phyloP scores from a whole-genome alignment of 345 rosid genomes.

The Acer campestre region DNA sequence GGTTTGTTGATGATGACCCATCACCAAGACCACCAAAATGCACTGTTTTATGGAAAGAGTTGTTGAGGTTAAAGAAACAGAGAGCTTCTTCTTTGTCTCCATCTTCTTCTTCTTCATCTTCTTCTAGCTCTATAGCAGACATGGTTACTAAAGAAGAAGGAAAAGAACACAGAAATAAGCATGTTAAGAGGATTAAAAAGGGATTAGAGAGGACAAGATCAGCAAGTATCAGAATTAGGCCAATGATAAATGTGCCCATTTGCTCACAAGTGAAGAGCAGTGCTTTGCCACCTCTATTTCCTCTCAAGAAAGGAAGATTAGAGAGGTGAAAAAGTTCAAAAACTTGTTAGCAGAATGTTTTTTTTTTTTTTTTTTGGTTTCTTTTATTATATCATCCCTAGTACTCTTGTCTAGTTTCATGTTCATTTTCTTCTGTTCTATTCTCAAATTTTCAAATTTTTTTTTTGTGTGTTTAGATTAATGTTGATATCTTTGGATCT shows the following conservation, averaged over 20 bases:
- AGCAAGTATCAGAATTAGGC: slow-evolving; percentile 73
- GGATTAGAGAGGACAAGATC: slow-evolving; percentile 84
- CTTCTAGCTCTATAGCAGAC: slow-evolving; percentile 59
- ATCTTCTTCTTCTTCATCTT: slow-evolving; percentile 59
- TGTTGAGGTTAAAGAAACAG: slow-evolving; percentile 85
- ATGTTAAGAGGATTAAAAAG: slow-evolving; percentile 73
- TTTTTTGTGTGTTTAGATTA: slow-evolving; percentile 23
- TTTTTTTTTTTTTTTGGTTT: too few species aligned
- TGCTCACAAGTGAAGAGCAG: slow-evolving; percentile 59
- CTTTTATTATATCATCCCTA: slow-evolving; percentile 10
- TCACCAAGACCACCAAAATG: slow-evolving; percentile 98
- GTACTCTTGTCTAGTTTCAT: slow-evolving; percentile 16
- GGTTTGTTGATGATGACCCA: slow-evolving; percentile 95
- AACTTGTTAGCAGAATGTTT: background rate
- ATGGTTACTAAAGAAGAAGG: slow-evolving; percentile 42
- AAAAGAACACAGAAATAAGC: slow-evolving; percentile 43
- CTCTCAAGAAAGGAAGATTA: slow-evolving; percentile 59
- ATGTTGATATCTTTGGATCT: slow-evolving; percentile 33
- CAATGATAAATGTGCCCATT: slow-evolving; percentile 84
- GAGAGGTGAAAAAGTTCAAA: slow-evolving; percentile 42
- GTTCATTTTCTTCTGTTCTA: slow-evolving; percentile 10
- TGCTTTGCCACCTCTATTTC: slow-evolving; percentile 69
- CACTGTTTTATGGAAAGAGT: slow-evolving; percentile 92
- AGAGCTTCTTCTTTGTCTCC: slow-evolving; percentile 50
- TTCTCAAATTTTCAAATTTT: slow-evolving; percentile 1